Evolutionary conservation across 306 rosid species (phyloP), one percentile per base, ranked within the genome.

Genomic region (Hylodesmum podocarpum): DNA sequence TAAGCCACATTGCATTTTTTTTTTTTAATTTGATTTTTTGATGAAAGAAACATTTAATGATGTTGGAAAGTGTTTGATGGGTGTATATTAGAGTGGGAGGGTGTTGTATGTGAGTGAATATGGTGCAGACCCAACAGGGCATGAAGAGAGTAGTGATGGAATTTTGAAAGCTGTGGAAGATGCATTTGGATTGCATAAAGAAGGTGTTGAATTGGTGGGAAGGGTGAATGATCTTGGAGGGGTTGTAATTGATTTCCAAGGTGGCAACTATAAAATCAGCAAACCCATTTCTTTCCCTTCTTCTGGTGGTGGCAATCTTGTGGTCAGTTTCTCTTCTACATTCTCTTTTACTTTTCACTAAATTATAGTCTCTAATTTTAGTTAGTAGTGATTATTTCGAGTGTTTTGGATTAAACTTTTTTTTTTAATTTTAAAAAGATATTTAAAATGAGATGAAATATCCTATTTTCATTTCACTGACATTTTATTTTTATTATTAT

Each of bases 201-300:
- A 72, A 8, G 88, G 84, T 7, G 6, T 49, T 40, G 70, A 87
- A 53, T 66, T 88, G 89, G 47, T 88, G 6, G 37, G 76, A 1
- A 93, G 93, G n/a, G 81, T 91, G 34, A 87, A 37, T 2, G 96
- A 91, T 39, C 73, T 88, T 49, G 93, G 96, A 41, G 93, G 96
- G 22, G 83, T 80, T 6, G 67, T 82, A 1, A 85, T 91, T 82
- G 90, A 91, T 87, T 80, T 88, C 66, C 75, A 78, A 78, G 90
- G 96, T 54, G 96, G 96, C 2, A 84, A 80, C 51, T 91, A 78
- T 82, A 87, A 25, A 76, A 85, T 91, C 43, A 77, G 57, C 82
- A 86, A 87, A 28, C 96, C 93, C 8, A 76, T 91, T 1, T 63
- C 81, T 9, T 85, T 91, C 69, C 91, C 94, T 37, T 39, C 81